Conservation (phyloP, 352 stramenopile genomes). For the Aphanomyces astaci region DNA sequence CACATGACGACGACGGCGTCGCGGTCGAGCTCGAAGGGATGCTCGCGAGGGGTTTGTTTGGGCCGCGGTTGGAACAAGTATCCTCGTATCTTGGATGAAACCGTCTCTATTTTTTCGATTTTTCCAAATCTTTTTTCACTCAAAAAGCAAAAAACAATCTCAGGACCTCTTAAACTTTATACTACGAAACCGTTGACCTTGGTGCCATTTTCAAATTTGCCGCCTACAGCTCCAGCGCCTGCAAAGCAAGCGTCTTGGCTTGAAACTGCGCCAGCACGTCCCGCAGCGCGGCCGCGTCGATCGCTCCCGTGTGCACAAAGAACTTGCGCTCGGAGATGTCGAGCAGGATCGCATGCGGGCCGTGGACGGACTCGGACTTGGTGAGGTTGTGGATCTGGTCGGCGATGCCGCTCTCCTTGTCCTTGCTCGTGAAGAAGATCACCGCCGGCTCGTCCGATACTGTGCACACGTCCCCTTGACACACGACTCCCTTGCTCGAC, state of each 20-base stretch:
- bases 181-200: too few species aligned
- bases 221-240: not conserved
- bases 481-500: not conserved
- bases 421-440: slow-evolving; percentile 17
- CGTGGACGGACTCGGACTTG: not conserved
- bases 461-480: slow-evolving; percentile 11
- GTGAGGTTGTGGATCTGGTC: not conserved
- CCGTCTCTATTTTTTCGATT: too few species aligned
- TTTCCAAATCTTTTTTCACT: too few species aligned
- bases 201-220: not conserved
- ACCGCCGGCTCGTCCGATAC: slow-evolving; percentile 1
- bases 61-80: too few species aligned
- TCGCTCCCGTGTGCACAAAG: not conserved
- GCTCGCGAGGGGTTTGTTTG: not conserved
- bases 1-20: slow-evolving; percentile 37
- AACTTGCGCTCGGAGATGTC: not conserved
- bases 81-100: too few species aligned
- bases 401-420: not conserved
- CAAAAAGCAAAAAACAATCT: too few species aligned
- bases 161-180: too few species aligned
- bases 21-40: slow-evolving; percentile 20
- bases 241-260: not conserved
- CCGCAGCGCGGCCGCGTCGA: slow-evolving; percentile 7
- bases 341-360: not conserved
- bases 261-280: not conserved